Evolutionary conservation across 106 monocot species (phyloP), one percentile per base, ranked within the genome.

Genomic region (Acanthochlamys bracteata): DNA sequence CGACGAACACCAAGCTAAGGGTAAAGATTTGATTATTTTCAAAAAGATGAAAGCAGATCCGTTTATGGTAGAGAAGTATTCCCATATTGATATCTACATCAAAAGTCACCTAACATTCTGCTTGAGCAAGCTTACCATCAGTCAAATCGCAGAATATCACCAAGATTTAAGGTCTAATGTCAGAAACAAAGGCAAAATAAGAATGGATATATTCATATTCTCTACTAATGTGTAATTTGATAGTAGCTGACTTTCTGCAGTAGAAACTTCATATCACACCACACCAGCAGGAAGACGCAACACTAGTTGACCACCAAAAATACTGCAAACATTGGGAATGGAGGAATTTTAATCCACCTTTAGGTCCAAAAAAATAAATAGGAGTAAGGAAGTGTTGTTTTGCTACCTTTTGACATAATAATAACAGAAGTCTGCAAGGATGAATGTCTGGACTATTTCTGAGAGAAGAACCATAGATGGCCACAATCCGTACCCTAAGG

Each of bases 341-440:
- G 17, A 17, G 49, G 51, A 64, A 43, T 13, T 51, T 7, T 13
- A 58, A 42, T 39, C 39, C 21, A 24, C 17, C 1, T 20, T 55
- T 7, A 14, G 27, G 1, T 4, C 17, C 39, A 17, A 0, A 3
- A 17, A 41, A 0, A 16, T 13, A 19, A 24, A 57, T 13, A n/a
- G 0, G 4, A 21, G 7, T n/a, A 25, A 22, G 24, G 14, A 55
- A 20, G 16, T 16, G 20, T 7, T 4, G 21, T 41, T 8, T 11
- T 3, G 52, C 74, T 42, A 93, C 93, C 93, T 93, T 71, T 89
- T 83, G 41, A 89, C 72, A 43, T 89, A 93, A 53, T 93, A 93
- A 67, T 93, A 93, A 74, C 89, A 93, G 66, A 93, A 93, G 60
- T 93, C 93, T 7, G 93, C 89, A 7, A 93, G 89, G 57, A 93